Conservation (phyloP, 768 basidiomycete species). For the Ramaria rubella region DNA sequence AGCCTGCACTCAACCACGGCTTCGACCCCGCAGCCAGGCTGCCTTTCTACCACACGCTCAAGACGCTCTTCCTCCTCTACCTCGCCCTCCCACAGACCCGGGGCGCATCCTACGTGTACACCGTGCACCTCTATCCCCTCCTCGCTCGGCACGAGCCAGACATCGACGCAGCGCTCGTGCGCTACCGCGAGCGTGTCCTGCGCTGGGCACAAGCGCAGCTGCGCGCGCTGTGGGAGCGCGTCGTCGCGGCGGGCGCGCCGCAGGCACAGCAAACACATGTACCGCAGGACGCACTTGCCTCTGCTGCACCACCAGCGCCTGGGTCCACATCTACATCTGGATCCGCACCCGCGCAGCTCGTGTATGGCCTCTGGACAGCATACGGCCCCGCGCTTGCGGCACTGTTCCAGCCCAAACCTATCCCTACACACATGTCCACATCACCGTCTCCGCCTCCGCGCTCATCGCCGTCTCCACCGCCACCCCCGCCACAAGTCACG, state of each 20-base stretch:
- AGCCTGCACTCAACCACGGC: not conserved
- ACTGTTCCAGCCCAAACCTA: slow-evolving; percentile 48
- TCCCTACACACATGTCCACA: slow-evolving; percentile 25
- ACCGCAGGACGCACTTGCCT: not conserved
- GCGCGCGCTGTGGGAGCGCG: slow-evolving; percentile 58
- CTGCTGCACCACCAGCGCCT: slow-evolving; percentile 5
- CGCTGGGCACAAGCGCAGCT: slow-evolving; percentile 44
- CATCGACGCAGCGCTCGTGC: slow-evolving; percentile 47
- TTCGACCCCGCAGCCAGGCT: slow-evolving; percentile 46
- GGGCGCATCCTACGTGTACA: slow-evolving; percentile 83
- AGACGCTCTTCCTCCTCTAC: slow-evolving; percentile 81
- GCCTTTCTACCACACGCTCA: slow-evolving; percentile 80
- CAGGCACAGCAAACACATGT: slow-evolving; percentile 17
- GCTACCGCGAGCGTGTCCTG: not conserved
- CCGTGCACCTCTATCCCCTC: slow-evolving; percentile 71
- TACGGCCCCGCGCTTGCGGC: slow-evolving; percentile 69
- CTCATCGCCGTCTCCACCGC: slow-evolving; percentile 16
- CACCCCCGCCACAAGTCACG: slow-evolving; percentile 6
- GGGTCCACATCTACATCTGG: slow-evolving; percentile 43
- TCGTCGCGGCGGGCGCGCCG: slow-evolving; percentile 31
- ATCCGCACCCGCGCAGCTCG: slow-evolving; percentile 60
- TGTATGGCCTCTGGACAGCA: slow-evolving; percentile 64
- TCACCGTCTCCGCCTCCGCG: slow-evolving; percentile 25
- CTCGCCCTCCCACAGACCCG: slow-evolving; percentile 85
- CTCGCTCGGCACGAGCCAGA: slow-evolving; percentile 75